Conservation (phyloP, 306 rosid species). For the Trifolium pratense region DNA sequence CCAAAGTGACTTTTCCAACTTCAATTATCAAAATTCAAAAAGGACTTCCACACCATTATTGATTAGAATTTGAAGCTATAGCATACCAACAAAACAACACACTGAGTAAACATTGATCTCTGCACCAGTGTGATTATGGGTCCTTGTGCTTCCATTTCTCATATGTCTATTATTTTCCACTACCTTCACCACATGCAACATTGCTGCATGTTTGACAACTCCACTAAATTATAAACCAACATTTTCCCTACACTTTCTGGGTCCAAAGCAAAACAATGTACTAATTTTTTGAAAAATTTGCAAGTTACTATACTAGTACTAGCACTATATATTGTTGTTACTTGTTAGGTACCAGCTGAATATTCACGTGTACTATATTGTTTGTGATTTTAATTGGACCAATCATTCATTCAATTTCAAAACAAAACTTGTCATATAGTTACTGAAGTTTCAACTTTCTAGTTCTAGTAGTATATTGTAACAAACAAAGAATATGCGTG, state of each 20-base stretch:
- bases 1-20: slow-evolving; percentile 3
- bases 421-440: not conserved
- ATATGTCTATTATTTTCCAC: not conserved
- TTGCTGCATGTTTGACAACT: slow-evolving; percentile 43
- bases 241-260: not conserved
- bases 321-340: not conserved
- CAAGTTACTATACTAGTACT: not conserved
- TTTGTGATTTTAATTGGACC: slow-evolving; percentile 1
- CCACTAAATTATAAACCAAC: not conserved
- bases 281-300: not conserved
- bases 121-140: not conserved
- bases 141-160: not conserved
- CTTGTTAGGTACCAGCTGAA: not conserved
- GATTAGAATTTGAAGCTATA: slow-evolving; percentile 19
- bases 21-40: slow-evolving; percentile 4
- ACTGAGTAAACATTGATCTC: not conserved
- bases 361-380: not conserved
- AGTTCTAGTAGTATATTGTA: not conserved
- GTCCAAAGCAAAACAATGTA: not conserved
- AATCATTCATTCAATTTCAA: not conserved
- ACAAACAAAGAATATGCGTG: not conserved
- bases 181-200: not conserved
- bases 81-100: not conserved
- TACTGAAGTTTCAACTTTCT: not conserved
- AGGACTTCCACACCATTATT: slow-evolving; percentile 29